Percentiles rank a stretch among this genome's conserved stretches.
phyloP scores from a whole-genome alignment of 164 flowering plant genomes.

The Vitis vinifera region ASM3070453v1 NC_081819.1:18259501-18260000 shows the following conservation, averaged over 20 bases:
- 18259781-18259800: slow-evolving; percentile 48
- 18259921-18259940: slow-evolving; percentile 47
- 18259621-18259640: slow-evolving; percentile 49
- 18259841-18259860: slow-evolving; percentile 57
- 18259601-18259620: slow-evolving; percentile 58
- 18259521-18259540: slow-evolving; percentile 56
- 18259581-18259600: slow-evolving; percentile 32
- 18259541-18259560: slow-evolving; percentile 70
- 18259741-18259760: slow-evolving; percentile 88
- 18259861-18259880: slow-evolving; percentile 58
- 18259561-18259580: slow-evolving; percentile 49
- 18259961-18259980: slow-evolving; percentile 85
- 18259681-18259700: slow-evolving; percentile 57
- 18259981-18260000: slow-evolving; percentile 52
- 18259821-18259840: slow-evolving; percentile 44
- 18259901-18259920: slow-evolving; percentile 46
- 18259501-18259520: slow-evolving; percentile 34
- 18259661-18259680: slow-evolving; percentile 65
- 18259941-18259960: slow-evolving; percentile 74
- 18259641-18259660: slow-evolving; percentile 78
- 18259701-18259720: slow-evolving; percentile 46
- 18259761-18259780: slow-evolving; percentile 48
- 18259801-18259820: slow-evolving; percentile 73
- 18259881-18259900: slow-evolving; percentile 50
- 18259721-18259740: slow-evolving; percentile 71